A percentile compares a stretch with the other conserved stretches of the same genome.
phyloP scores from a whole-genome alignment of 2,329 filamentous ascomycete species.

The Fusarium tanahbumbuense region DNA sequence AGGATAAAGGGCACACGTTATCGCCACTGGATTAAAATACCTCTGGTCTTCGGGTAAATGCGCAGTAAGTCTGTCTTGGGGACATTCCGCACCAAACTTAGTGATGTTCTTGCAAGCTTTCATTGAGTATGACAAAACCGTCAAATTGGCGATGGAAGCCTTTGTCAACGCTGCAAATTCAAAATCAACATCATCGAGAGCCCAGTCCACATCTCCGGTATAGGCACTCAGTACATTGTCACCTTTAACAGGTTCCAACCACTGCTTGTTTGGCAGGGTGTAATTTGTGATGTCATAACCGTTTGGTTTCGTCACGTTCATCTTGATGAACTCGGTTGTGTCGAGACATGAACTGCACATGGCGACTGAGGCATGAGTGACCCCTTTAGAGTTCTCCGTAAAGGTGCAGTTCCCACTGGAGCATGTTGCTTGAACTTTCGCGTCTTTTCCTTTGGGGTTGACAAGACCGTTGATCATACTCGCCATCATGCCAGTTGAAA shows the following conservation, averaged over 20 bases:
- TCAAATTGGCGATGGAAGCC: neutral
- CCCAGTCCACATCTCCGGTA: neutral
- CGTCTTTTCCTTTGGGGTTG: neutral
- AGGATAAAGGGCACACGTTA: constrained; percentile 3
- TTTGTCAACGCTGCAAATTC: neutral
- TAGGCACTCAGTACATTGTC: neutral
- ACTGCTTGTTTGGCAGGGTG: neutral
- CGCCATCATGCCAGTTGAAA: neutral
- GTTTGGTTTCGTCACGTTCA: accelerated
- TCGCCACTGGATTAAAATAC: neutral
- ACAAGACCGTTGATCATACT: constrained; percentile 9
- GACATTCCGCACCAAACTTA: neutral
- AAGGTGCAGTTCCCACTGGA: constrained; percentile 16
- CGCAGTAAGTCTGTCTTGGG: neutral
- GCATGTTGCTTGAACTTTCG: neutral
- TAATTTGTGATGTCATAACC: accelerated
- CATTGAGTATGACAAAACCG: neutral
- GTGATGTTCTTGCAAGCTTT: neutral
- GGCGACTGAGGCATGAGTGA: constrained; percentile 5
- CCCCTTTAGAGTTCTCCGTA: neutral
- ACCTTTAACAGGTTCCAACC: accelerated
- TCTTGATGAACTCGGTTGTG: neutral
- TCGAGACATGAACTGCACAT: constrained; percentile 15
- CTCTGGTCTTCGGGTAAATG: accelerated
- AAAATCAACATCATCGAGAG: neutral